Evolutionary conservation across 129 eudicot species (phyloP).

Genomic region (Escallonia rubra): DNA sequence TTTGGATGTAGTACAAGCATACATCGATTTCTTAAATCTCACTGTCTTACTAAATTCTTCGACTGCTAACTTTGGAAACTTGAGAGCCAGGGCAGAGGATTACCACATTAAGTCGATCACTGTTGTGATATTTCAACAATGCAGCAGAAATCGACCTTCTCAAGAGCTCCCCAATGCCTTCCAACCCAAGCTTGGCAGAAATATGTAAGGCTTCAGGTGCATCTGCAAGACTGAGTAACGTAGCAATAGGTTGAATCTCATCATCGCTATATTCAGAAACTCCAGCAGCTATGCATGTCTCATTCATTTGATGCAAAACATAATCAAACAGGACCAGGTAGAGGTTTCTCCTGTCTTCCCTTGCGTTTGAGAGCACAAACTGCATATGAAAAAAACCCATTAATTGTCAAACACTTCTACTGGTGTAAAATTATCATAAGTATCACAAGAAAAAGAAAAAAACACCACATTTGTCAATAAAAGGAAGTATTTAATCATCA

Average conservation of each 20-base stretch:
- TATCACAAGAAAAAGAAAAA: too few relatives aligned
- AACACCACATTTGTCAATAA: too few relatives aligned
- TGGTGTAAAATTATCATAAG: too few relatives aligned
- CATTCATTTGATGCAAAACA: slow-evolving; percentile 81
- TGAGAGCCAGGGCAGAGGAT: background rate
- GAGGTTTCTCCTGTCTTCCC: slow-evolving; percentile 91
- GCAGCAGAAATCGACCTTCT: slow-evolving; percentile 76
- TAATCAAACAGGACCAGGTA: slow-evolving; percentile 89
- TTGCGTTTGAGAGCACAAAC: slow-evolving; percentile 74
- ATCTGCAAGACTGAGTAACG: slow-evolving; percentile 79
- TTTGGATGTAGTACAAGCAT: too few relatives aligned
- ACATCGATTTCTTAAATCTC: too few relatives aligned
- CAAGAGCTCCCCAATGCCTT: slow-evolving; percentile 82
- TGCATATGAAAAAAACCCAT: slow-evolving; percentile 28
- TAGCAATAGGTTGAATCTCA: slow-evolving; percentile 77
- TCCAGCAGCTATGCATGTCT: slow-evolving; percentile 57
- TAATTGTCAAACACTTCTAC: too few relatives aligned
- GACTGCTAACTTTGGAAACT: too few relatives aligned
- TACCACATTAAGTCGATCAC: slow-evolving; percentile 78
- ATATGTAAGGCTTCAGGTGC: slow-evolving; percentile 97
- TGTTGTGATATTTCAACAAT: slow-evolving; percentile 74
- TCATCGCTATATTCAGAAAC: slow-evolving; percentile 71
- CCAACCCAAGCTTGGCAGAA: slow-evolving; percentile 85
- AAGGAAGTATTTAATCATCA: too few relatives aligned
- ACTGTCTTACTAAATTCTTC: too few relatives aligned